Evolutionary conservation across 768 basidiomycete species (phyloP).

Genomic region (Xerocomus potaroensis): DNA sequence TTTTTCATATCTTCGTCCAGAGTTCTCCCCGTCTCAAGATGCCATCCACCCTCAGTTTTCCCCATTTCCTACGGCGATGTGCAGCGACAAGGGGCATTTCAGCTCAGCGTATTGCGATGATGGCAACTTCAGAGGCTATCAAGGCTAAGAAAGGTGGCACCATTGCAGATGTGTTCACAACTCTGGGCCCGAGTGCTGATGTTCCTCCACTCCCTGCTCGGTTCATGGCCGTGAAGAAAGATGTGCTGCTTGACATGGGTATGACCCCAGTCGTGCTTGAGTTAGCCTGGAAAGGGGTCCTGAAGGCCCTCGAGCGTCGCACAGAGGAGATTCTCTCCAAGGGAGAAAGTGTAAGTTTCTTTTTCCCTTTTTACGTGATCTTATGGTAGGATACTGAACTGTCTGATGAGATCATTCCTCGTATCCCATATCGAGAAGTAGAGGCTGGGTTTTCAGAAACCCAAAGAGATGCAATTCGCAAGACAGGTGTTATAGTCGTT

Average conservation of each 20-base stretch:
- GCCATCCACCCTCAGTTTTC: not conserved
- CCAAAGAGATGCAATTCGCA: slow-evolving; percentile 43
- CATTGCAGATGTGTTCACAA: slow-evolving; percentile 46
- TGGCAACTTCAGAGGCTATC: slow-evolving; percentile 10
- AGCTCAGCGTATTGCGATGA: not conserved
- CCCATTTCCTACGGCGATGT: too few relatives aligned
- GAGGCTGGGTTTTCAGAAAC: slow-evolving; percentile 43
- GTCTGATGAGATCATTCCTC: slow-evolving; percentile 45
- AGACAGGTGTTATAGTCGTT: slow-evolving; percentile 52
- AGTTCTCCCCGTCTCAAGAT: not conserved
- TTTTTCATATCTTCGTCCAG: not conserved
- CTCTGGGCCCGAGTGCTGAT: slow-evolving; percentile 36
- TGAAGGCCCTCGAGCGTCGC: slow-evolving; percentile 43
- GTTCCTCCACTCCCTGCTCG: slow-evolving; percentile 46
- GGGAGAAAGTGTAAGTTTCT: slow-evolving; percentile 43
- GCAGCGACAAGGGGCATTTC: not conserved
- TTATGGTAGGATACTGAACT: not conserved
- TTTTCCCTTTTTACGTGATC: not conserved
- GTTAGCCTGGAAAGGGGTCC: slow-evolving; percentile 53
- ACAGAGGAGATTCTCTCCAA: slow-evolving; percentile 44
- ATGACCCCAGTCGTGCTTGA: slow-evolving; percentile 26
- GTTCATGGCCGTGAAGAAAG: slow-evolving; percentile 57
- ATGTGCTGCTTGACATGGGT: slow-evolving; percentile 40
- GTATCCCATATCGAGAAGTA: slow-evolving; percentile 43
- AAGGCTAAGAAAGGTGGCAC: slow-evolving; percentile 31